Evolutionary conservation across 345 rosid genomes (phyloP).

Genomic region (Lepidium aucheri): DNA sequence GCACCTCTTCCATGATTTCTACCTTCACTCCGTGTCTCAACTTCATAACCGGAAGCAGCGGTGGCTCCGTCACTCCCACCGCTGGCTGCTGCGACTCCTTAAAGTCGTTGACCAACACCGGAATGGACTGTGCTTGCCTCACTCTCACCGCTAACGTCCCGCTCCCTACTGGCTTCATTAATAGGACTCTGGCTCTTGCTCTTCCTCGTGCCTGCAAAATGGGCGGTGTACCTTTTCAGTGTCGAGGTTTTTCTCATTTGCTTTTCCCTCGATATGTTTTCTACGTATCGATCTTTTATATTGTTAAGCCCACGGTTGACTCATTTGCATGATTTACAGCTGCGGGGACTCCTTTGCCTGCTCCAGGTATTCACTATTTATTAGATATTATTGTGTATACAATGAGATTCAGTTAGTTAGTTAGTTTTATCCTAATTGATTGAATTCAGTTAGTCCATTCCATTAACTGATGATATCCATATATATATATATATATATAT

Average conservation of each 20-base stretch:
- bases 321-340: constrained; percentile 36
- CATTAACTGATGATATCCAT: no score
- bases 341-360: constrained; percentile 72
- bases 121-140: constrained; percentile 67
- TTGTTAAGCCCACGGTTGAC: neutral
- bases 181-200: constrained; percentile 48
- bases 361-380: constrained; percentile 43
- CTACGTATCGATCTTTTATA: neutral
- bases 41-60: constrained; percentile 69
- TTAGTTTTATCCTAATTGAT: no score
- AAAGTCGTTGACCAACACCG: constrained; percentile 37
- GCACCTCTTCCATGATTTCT: constrained; percentile 66
- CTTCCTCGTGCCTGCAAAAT: constrained; percentile 69
- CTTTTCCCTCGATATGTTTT: neutral
- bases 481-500: neutral
- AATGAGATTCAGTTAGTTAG: neutral
- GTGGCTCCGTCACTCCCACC: constrained; percentile 48
- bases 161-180: constrained; percentile 43
- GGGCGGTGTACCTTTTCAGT: constrained; percentile 53
- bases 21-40: constrained; percentile 79
- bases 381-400: neutral
- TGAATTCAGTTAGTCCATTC: neutral
- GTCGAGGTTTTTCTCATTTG: constrained; percentile 44
- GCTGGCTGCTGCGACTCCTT: constrained; percentile 56
- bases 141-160: constrained; percentile 68